Evolutionary conservation across 2,329 filamentous ascomycete species (phyloP).

Genomic region (Trichoderma semiorbis): DNA sequence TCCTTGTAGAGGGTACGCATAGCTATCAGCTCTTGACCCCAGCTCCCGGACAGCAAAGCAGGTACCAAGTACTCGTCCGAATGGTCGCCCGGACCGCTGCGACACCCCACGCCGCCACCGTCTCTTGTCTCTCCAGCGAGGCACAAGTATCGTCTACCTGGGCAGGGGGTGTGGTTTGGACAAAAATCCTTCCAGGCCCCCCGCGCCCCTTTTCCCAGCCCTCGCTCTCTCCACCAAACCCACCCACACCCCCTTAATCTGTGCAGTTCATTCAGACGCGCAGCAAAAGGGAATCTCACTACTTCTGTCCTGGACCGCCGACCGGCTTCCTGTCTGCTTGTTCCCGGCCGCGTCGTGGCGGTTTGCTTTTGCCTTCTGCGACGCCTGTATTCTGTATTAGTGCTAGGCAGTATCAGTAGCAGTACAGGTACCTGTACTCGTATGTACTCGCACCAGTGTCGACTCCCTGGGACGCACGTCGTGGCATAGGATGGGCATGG

Average conservation of each 20-base stretch:
- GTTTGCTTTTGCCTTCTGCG: slow-evolving; percentile 1
- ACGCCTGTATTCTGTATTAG: neutral
- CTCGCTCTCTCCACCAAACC: neutral
- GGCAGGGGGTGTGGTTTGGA: neutral
- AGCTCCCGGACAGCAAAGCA: neutral
- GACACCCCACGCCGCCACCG: neutral
- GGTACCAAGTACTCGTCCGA: neutral
- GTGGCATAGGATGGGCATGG: neutral
- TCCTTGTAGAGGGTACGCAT: neutral
- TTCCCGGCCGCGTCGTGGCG: slow-evolving; percentile 4
- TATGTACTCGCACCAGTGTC: neutral
- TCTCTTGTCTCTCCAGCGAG: neutral
- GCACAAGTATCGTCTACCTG: neutral
- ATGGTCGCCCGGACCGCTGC: neutral
- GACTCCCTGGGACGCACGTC: neutral
- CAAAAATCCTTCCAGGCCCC: slow-evolving; percentile 2
- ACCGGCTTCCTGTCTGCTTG: slow-evolving; percentile 1
- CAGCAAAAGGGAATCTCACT: neutral
- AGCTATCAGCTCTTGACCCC: neutral
- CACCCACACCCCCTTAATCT: slow-evolving; percentile 15
- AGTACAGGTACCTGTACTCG: neutral
- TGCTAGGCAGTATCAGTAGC: neutral
- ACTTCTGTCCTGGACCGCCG: neutral
- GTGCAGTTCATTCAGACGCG: slow-evolving; percentile 6
- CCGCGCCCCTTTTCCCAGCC: too few relatives aligned